Conservation (phyloP, 768 basidiomycete genomes). For the Auricularia heimuer region DNA sequence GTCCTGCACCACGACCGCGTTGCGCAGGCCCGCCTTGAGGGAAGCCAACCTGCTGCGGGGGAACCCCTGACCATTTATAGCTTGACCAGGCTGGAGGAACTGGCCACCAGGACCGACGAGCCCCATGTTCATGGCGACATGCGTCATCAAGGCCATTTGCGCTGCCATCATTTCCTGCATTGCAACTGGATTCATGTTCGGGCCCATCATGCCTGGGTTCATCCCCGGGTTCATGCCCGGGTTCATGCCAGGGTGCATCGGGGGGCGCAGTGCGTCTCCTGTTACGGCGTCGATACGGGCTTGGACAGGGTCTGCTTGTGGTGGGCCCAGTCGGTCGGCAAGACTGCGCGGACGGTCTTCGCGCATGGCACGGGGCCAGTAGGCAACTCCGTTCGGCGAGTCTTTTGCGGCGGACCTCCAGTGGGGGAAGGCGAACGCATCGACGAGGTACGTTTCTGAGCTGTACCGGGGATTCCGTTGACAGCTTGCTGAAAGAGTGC, state of each 20-base stretch:
- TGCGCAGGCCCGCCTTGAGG: constrained; percentile 48
- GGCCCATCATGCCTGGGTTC: constrained; percentile 28
- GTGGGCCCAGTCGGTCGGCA: constrained; percentile 66
- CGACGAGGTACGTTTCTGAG: constrained; percentile 10
- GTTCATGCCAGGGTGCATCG: constrained; percentile 21
- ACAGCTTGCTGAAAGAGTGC: constrained; percentile 12
- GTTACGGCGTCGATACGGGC: constrained; percentile 74
- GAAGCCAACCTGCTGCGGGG: constrained; percentile 29
- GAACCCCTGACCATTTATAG: background rate
- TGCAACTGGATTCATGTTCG: constrained; percentile 59
- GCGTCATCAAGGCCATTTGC: constrained; percentile 89
- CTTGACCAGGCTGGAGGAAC: background rate
- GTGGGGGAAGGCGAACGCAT: constrained; percentile 17
- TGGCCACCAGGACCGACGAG: constrained; percentile 46
- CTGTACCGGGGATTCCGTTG: constrained; percentile 10
- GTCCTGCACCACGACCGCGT: background rate
- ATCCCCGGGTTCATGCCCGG: too few relatives aligned
- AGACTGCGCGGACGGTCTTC: constrained; percentile 48
- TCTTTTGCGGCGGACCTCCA: constrained; percentile 40
- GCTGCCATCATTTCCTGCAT: constrained; percentile 88
- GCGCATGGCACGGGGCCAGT: constrained; percentile 81
- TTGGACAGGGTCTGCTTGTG: constrained; percentile 53
- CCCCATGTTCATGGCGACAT: constrained; percentile 79
- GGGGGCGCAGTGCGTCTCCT: constrained; percentile 27
- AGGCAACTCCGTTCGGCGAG: constrained; percentile 56